A percentile compares a stretch with the other conserved stretches of the same genome.
These are phyloP conservation scores for Nicotiana noctiflora DNA, from an alignment of 257 asterid genomes.

Conservation along the genomic window DNA sequence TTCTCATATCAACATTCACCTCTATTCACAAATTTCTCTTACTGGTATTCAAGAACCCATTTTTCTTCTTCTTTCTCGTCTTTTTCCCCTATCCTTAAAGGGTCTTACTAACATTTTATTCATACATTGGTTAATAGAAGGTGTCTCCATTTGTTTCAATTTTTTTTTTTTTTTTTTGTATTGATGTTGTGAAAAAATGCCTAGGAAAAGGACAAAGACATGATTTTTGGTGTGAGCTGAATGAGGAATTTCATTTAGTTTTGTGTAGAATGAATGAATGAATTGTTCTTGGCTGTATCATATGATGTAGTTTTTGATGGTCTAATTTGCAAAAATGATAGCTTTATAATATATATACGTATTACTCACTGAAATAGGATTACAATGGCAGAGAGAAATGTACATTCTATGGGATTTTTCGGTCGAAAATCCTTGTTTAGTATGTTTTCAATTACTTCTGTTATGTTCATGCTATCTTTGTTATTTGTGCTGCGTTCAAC, in stretches of 20 bases:
- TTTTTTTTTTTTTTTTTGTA: neutral
- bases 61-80: neutral
- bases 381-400: conserved; percentile 13
- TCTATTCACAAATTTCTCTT: neutral
- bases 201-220: neutral
- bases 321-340: neutral
- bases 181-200: neutral
- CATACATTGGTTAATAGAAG: neutral
- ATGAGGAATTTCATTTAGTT: neutral
- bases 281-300: neutral
- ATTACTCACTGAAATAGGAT: neutral
- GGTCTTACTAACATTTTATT: neutral
- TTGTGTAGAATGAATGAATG: neutral
- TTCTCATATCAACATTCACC: neutral
- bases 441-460: conserved; percentile 53
- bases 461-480: conserved; percentile 68
- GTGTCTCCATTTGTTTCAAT: neutral
- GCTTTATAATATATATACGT: neutral
- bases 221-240: neutral
- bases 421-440: conserved; percentile 51
- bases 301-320: neutral
- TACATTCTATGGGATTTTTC: conserved; percentile 24
- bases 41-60: neutral
- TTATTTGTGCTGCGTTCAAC: conserved; percentile 57
- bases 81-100: neutral